Evolutionary conservation across 345 rosid species (phyloP), one percentile per base, ranked within the genome.

Genomic region (Camelina sativa): DNA sequence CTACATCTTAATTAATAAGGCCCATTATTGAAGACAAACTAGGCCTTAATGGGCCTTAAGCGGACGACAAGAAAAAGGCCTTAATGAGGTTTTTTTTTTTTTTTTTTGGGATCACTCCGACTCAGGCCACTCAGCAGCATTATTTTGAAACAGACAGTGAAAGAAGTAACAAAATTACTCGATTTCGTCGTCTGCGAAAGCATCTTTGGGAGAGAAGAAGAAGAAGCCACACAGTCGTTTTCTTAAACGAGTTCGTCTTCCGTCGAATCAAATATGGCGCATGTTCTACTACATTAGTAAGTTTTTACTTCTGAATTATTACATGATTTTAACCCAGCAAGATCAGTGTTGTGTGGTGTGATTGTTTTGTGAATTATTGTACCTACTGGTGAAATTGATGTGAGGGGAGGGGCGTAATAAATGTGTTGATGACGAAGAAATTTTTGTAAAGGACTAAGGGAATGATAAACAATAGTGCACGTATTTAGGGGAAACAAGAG

Each of bases 171-270:
- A 61, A 71, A 64, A 10, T 40, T 20, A 4, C 22, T 57, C 3
- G 75, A 41, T 71, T 28, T 71, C 67, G 76, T 77, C 80, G 66
- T 71, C 80, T 56, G 52, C 59, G 69, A 71, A 77, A 77, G 72
- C n/a, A 70, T 76, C 65, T 11, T 58, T 2, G 59, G 56, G 67
- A 56, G 41, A 47, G 9, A 34, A 34, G 37, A 34, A 34, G 37
- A 1, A 34, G 37, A 1, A 34, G 37, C 7, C 55, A 43, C 13
- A 30, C 20, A 25, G 55, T 64, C 80, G 40, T 16, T 71, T 28
- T 56, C 72, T 11, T 16, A 56, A 71, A 65, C 76, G 76, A 38
- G 76, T 57, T 70, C 65, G 1, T 62, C 44, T 54, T 43, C 53
- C 23, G 16, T 47, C 71, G 58, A 65, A 58, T 58, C 68, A 65